phyloP scores from a whole-genome alignment of 2,329 filamentous ascomycete species.

The Hypoxylon sp. region DNA sequence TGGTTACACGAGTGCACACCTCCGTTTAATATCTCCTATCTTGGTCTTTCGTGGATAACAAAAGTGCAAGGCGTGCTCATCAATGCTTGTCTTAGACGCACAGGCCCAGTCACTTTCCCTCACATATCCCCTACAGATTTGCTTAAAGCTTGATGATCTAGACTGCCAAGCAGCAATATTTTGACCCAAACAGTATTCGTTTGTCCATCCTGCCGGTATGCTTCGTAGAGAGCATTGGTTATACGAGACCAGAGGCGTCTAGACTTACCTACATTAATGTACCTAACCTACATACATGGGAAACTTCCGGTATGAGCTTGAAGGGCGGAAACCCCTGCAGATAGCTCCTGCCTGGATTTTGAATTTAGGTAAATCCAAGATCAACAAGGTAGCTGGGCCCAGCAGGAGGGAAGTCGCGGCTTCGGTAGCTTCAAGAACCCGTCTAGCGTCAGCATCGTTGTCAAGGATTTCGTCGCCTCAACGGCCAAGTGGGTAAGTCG shows the following conservation, averaged over 20 bases:
- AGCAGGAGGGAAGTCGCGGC: neutral
- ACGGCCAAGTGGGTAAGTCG: conserved; percentile 1
- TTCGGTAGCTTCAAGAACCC: neutral
- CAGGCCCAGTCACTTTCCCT: too few relatives aligned
- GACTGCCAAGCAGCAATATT: neutral
- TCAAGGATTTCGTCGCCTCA: neutral
- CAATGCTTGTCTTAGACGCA: neutral
- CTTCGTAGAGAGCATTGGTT: conserved; percentile 1
- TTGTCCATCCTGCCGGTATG: neutral
- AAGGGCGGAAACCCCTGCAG: neutral
- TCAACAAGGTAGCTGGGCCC: neutral
- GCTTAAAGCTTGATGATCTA: neutral
- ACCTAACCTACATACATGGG: too few relatives aligned
- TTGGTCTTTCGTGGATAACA: too few relatives aligned
- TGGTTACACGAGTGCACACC: conserved; percentile 16
- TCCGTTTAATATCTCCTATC: neutral
- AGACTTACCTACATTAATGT: too few relatives aligned
- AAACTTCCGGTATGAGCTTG: neutral
- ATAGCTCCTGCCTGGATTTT: neutral
- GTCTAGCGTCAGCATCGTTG: neutral
- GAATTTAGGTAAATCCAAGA: neutral
- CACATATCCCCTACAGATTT: neutral
- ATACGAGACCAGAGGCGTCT: too few relatives aligned
- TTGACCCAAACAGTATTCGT: neutral
- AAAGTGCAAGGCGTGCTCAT: neutral